Percentiles rank a stretch among this genome's conserved stretches.
Evolutionary conservation across 129 eudicot species (phyloP).

Genomic region (Logfia minima): DNA sequence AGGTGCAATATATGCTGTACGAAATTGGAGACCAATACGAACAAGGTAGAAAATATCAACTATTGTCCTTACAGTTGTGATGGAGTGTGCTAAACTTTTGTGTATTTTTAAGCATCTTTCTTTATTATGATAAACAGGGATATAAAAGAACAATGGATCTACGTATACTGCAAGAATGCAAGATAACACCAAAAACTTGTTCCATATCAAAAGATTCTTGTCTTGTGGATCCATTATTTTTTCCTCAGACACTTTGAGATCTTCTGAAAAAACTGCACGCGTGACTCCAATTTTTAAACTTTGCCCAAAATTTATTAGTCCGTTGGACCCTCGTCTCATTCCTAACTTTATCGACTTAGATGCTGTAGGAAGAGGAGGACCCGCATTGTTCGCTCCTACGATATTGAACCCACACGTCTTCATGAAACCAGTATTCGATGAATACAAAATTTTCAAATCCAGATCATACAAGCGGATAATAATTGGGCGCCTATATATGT

Average conservation of each 20-base stretch:
- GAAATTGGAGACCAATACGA: slow-evolving; percentile 75
- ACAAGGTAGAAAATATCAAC: slow-evolving; percentile 69
- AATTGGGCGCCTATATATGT: slow-evolving; percentile 47
- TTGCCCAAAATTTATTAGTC: slow-evolving; percentile 65
- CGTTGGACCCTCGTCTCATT: slow-evolving; percentile 73
- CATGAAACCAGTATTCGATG: slow-evolving; percentile 45
- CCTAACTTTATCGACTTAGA: slow-evolving; percentile 66
- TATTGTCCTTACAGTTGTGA: slow-evolving; percentile 65
- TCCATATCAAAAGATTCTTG: slow-evolving; percentile 76
- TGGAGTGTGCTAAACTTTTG: slow-evolving; percentile 59
- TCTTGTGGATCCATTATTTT: slow-evolving; percentile 96
- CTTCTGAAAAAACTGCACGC: slow-evolving; percentile 86
- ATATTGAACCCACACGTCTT: slow-evolving; percentile 57
- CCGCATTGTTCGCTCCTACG: slow-evolving; percentile 46
- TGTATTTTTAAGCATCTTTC: slow-evolving; percentile 70
- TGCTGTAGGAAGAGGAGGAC: slow-evolving; percentile 44
- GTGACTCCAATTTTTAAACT: slow-evolving; percentile 66
- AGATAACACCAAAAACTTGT: slow-evolving; percentile 71
- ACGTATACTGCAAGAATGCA: slow-evolving; percentile 87
- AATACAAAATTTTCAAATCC: slow-evolving; percentile 42
- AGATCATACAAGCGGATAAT: slow-evolving; percentile 43
- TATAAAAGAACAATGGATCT: slow-evolving; percentile 86
- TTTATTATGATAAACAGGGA: slow-evolving; percentile 58
- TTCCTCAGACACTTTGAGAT: slow-evolving; percentile 71
- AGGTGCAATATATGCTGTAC: slow-evolving; percentile 95